Percentiles rank a stretch among this genome's conserved stretches.
phyloP scores from a whole-genome alignment of 768 basidiomycete species.

The Tubosaeta sp. region DNA sequence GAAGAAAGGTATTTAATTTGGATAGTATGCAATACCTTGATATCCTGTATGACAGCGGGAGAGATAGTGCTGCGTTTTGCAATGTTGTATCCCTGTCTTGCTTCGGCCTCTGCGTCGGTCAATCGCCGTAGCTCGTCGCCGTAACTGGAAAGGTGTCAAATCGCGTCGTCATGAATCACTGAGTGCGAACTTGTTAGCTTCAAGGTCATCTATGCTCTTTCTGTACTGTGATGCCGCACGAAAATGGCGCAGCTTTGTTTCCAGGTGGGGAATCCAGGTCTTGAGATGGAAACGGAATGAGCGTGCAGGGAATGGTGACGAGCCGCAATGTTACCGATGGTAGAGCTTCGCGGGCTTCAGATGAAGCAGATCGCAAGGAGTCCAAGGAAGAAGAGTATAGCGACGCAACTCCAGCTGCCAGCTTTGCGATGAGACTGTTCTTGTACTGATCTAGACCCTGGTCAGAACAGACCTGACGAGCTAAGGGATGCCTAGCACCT shows the following conservation, averaged over 20 bases:
- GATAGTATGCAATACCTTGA: conserved; percentile 49
- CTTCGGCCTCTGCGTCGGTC: conserved; percentile 56
- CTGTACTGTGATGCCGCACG: conserved; percentile 84
- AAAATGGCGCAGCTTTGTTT: conserved; percentile 83
- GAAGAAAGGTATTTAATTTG: not conserved
- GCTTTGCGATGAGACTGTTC: conserved; percentile 77
- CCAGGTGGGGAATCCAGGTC: conserved; percentile 79
- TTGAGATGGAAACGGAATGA: conserved; percentile 13
- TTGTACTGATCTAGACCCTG: conserved; percentile 46
- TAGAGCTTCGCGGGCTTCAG: conserved; percentile 44
- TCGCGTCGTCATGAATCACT: not conserved
- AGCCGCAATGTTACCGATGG: conserved; percentile 44
- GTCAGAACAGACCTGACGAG: not conserved
- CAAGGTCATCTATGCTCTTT: conserved; percentile 85
- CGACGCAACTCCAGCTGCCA: conserved; percentile 71
- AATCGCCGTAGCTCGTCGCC: conserved; percentile 84
- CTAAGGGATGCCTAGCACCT: conserved; percentile 40
- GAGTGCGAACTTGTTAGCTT: conserved; percentile 55
- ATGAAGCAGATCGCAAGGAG: conserved; percentile 40
- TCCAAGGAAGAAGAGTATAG: conserved; percentile 55
- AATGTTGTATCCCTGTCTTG: conserved; percentile 65
- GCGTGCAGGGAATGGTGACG: not conserved
- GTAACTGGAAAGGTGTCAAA: conserved; percentile 51
- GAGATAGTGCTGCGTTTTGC: conserved; percentile 62
- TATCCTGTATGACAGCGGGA: conserved; percentile 66